Evolutionary conservation across 768 basidiomycete genomes (phyloP).

Genomic region (Ramaria sp.): DNA sequence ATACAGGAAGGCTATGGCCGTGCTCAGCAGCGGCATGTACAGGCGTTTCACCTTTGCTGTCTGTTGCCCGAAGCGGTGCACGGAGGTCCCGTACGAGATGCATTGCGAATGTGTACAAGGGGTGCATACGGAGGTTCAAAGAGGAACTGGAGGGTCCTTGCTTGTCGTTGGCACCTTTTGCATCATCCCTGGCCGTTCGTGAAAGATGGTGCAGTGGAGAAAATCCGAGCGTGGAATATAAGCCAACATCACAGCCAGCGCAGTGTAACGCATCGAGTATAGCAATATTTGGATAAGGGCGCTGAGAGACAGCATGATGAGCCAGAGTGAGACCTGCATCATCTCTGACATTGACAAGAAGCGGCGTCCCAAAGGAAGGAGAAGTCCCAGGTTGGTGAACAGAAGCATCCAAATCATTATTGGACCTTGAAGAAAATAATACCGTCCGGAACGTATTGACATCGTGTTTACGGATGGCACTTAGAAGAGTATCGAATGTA

Average conservation of each 20-base stretch:
- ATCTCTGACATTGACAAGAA: slow-evolving; percentile 63
- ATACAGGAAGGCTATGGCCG: slow-evolving; percentile 52
- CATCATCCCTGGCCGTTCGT: slow-evolving; percentile 11
- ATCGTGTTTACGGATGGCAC: not conserved
- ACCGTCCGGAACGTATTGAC: not conserved
- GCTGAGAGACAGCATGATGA: slow-evolving; percentile 53
- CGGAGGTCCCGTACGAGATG: slow-evolving; percentile 63
- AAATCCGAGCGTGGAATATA: slow-evolving; percentile 53
- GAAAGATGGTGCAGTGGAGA: slow-evolving; percentile 17
- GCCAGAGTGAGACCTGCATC: slow-evolving; percentile 61
- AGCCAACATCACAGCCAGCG: slow-evolving; percentile 63
- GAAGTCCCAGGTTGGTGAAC: not conserved
- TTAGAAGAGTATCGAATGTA: not conserved
- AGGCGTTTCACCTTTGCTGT: slow-evolving; percentile 64
- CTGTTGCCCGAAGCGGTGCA: slow-evolving; percentile 55
- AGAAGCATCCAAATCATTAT: too few species aligned
- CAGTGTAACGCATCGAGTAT: slow-evolving; percentile 62
- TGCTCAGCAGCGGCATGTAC: slow-evolving; percentile 72
- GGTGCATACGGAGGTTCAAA: slow-evolving; percentile 12
- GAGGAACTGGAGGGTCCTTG: not conserved
- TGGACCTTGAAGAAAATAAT: not conserved
- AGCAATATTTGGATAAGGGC: slow-evolving; percentile 40
- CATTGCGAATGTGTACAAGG: slow-evolving; percentile 46
- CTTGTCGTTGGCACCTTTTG: not conserved
- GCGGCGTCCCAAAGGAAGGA: slow-evolving; percentile 21